phyloP scores from a whole-genome alignment of 768 basidiomycete genomes.

The Coprinellus micaceus region DNA sequence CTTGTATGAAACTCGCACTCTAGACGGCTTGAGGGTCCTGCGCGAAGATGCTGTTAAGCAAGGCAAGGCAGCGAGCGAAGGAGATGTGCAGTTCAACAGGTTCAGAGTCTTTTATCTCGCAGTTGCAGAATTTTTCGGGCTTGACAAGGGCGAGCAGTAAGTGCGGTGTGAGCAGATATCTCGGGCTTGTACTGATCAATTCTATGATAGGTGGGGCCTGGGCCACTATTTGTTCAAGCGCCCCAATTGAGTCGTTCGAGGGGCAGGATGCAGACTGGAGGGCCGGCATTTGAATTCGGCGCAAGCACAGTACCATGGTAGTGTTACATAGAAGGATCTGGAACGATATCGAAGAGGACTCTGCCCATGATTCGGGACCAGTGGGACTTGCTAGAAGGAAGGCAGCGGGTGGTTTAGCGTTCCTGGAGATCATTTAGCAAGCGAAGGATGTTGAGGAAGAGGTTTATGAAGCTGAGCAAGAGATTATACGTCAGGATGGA shows the following conservation, averaged over 20 bases:
- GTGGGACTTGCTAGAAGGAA: background rate
- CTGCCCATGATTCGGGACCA: background rate
- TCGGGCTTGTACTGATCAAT: no score
- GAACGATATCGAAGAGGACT: background rate
- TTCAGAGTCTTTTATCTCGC: slow-evolving; percentile 73
- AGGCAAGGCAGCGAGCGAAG: slow-evolving; percentile 46
- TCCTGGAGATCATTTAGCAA: slow-evolving; percentile 62
- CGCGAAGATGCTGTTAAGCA: slow-evolving; percentile 44
- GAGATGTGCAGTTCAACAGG: slow-evolving; percentile 54
- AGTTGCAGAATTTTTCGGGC: slow-evolving; percentile 63
- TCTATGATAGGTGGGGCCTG: slow-evolving; percentile 58
- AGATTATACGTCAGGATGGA: slow-evolving; percentile 17
- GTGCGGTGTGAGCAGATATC: slow-evolving; percentile 22
- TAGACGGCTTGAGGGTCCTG: slow-evolving; percentile 46
- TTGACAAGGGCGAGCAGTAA: slow-evolving; percentile 60
- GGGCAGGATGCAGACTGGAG: no score
- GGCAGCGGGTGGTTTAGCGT: slow-evolving; percentile 25
- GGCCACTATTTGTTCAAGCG: slow-evolving; percentile 53
- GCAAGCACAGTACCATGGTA: slow-evolving; percentile 14
- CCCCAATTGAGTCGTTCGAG: background rate
- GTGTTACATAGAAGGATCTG: background rate
- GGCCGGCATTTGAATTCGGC: background rate
- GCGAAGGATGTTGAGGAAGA: slow-evolving; percentile 86
- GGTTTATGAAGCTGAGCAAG: slow-evolving; percentile 71
- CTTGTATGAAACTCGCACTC: background rate